Evolutionary conservation across 257 asterid genomes (phyloP).

Genomic region (Capsicum chinense): DNA sequence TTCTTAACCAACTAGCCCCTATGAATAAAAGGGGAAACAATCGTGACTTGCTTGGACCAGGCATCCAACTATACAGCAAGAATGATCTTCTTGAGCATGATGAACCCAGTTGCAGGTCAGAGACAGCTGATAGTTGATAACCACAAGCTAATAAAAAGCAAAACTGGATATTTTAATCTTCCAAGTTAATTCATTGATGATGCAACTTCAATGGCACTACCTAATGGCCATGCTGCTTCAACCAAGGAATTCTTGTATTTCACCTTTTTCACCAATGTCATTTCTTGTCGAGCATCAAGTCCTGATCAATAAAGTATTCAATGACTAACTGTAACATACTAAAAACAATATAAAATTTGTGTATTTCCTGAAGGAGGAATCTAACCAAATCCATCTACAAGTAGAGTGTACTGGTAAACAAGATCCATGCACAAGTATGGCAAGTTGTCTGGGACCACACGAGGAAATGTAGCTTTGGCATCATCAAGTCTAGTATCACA

Average conservation of each 20-base stretch:
- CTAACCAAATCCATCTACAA: conserved; percentile 90
- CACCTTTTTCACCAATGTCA: conserved; percentile 52
- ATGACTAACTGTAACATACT: not conserved
- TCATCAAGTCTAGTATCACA: conserved; percentile 72
- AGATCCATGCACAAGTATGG: conserved; percentile 99
- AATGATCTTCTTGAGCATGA: not conserved
- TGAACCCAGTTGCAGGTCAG: not conserved
- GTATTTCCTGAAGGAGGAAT: conserved; percentile 3
- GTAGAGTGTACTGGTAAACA: conserved; percentile 79
- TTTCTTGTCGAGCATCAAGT: conserved; percentile 48
- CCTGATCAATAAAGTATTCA: conserved; percentile 34
- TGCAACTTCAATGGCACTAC: conserved; percentile 54
- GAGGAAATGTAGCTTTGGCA: conserved; percentile 63
- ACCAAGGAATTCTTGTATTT: conserved; percentile 47
- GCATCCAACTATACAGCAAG: conserved; percentile 15
- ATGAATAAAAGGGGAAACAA: conserved; percentile 22
- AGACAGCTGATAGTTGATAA: not conserved
- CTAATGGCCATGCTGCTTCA: conserved; percentile 59
- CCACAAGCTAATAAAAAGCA: not conserved
- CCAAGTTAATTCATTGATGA: conserved; percentile 33
- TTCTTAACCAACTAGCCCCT: conserved; percentile 3
- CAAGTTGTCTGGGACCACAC: conserved; percentile 68
- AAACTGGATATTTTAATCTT: not conserved
- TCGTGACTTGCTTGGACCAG: not conserved
- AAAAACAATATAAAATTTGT: not conserved